A percentile compares a stretch with the other conserved stretches of the same genome.
Evolutionary conservation across 2,329 filamentous ascomycete species (phyloP).

Genomic region (Claviceps spartinae): DNA sequence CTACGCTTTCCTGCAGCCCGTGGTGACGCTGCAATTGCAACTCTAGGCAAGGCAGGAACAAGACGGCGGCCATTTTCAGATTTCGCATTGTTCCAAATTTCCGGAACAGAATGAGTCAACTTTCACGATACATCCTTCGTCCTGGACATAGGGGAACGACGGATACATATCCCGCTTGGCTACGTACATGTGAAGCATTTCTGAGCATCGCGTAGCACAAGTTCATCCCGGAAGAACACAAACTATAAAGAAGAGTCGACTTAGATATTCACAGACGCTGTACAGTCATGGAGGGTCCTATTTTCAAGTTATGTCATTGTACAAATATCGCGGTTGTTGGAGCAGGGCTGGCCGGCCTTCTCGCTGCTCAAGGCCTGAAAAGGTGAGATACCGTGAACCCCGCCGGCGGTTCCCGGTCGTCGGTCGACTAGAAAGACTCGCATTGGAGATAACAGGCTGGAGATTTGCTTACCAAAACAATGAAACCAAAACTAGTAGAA

Average conservation of each 20-base stretch:
- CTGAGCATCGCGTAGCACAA: background rate
- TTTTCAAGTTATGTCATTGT: no score
- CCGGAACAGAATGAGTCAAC: no score
- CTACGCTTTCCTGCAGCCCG: background rate
- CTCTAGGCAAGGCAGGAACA: background rate
- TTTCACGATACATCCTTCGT: no score
- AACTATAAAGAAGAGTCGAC: background rate
- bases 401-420: background rate
- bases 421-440: background rate
- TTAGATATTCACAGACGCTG: no score
- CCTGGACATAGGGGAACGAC: background rate
- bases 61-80: no score
- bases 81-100: no score
- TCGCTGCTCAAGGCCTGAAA: conserved; percentile 23
- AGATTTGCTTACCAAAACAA: background rate
- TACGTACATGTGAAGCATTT: background rate
- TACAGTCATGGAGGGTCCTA: no score
- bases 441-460: background rate
- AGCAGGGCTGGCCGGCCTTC: conserved; percentile 23
- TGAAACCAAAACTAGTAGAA: conserved; percentile 10
- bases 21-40: background rate
- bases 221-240: background rate
- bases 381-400: conserved; percentile 12
- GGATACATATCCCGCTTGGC: background rate
- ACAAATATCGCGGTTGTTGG: conserved; percentile 21